Percentiles rank a stretch among this genome's conserved stretches.
Conservation (phyloP, 2,329 filamentous ascomycete genomes). For the Proliferodiscus dingleyae region DNA sequence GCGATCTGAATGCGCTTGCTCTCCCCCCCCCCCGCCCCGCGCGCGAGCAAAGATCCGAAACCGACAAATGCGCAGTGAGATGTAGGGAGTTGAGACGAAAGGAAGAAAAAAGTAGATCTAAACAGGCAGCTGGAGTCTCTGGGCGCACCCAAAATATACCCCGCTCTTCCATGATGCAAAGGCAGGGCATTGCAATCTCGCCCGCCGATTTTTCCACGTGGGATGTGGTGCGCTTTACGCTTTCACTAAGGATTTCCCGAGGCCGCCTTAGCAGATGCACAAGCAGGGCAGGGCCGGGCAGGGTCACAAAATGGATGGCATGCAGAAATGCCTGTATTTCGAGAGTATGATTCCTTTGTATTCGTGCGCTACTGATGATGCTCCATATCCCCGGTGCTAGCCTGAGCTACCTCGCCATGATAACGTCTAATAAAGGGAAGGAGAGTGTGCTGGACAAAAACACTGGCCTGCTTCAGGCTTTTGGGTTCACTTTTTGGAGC, state of each 20-base stretch:
- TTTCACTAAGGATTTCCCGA: too few relatives aligned
- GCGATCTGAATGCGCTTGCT: too few relatives aligned
- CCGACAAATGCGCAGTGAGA: too few relatives aligned
- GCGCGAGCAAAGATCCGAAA: too few relatives aligned
- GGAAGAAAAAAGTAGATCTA: not conserved
- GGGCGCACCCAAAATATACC: not conserved
- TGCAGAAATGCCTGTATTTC: not conserved
- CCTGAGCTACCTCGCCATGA: conserved; percentile 11
- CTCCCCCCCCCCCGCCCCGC: too few relatives aligned
- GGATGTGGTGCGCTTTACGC: not conserved
- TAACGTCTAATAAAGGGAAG: conserved; percentile 5
- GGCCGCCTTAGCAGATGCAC: not conserved
- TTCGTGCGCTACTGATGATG: conserved; percentile 5
- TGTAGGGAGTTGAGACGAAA: not conserved
- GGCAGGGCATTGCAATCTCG: too few relatives aligned
- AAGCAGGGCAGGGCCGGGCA: not conserved
- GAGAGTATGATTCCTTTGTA: conserved; percentile 1
- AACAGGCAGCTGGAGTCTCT: not conserved
- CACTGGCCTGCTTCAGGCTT: too few relatives aligned
- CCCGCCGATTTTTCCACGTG: too few relatives aligned
- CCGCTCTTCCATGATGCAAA: too few relatives aligned
- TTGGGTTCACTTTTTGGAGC: conserved; percentile 60
- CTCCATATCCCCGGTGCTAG: conserved; percentile 13
- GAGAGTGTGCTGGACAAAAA: conserved; percentile 5
- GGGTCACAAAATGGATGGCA: conserved; percentile 1